Conservation (phyloP, 2,329 filamentous ascomycete genomes). For the Orbilia ellipsospora region DNA sequence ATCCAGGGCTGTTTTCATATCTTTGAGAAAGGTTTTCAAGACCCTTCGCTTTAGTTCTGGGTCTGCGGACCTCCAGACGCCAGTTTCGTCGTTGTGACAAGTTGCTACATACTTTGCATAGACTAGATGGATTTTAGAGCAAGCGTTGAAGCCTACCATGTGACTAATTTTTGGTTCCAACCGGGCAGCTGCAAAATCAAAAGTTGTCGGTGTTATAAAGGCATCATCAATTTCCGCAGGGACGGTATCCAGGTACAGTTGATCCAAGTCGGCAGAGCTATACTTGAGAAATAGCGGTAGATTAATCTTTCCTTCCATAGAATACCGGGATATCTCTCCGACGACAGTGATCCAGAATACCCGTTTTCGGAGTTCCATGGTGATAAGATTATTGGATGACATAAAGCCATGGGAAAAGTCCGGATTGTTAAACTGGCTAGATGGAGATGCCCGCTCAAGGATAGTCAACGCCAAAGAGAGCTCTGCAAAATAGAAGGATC, state of each 20-base stretch:
- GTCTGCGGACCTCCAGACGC: constrained; percentile 49
- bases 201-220: constrained; percentile 48
- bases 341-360: constrained; percentile 54
- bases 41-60: constrained; percentile 53
- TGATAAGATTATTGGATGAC: constrained; percentile 49
- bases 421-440: constrained; percentile 53
- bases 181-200: constrained; percentile 42
- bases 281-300: constrained; percentile 51
- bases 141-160: constrained; percentile 54
- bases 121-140: constrained; percentile 52
- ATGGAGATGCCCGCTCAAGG: constrained; percentile 45
- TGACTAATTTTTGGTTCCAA: constrained; percentile 42
- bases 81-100: constrained; percentile 51
- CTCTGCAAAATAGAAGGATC: constrained; percentile 52
- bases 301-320: constrained; percentile 53
- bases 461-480: constrained; percentile 48
- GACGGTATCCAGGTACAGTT: constrained; percentile 44
- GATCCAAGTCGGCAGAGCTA: constrained; percentile 45
- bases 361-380: constrained; percentile 52
- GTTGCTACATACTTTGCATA: constrained; percentile 54
- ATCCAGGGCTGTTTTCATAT: constrained; percentile 50
- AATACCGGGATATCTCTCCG: constrained; percentile 55
- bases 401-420: constrained; percentile 54
- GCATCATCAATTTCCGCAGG: constrained; percentile 49
- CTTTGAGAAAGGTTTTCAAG: constrained; percentile 50